Conservation (phyloP, 1,284 basidiomycete species). For the Microbotryum lychnidis-dioicae region DNA sequence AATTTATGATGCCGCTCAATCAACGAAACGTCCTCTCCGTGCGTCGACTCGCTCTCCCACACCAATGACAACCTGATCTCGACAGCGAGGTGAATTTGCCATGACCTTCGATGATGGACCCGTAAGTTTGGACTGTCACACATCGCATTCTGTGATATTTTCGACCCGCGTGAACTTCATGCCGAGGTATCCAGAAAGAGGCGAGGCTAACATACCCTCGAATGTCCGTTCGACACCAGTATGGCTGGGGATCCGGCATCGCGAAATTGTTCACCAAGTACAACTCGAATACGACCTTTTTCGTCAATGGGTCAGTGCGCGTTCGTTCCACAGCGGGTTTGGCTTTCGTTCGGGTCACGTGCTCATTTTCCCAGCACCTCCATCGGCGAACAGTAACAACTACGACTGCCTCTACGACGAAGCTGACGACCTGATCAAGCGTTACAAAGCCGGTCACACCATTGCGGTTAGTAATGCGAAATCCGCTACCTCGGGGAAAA, state of each 20-base stretch:
- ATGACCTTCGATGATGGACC: too few relatives aligned
- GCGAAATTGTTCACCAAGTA: constrained; percentile 20
- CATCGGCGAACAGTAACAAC: constrained; percentile 34
- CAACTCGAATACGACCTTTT: constrained; percentile 30
- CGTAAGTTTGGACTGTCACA: too few relatives aligned
- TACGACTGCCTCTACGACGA: constrained; percentile 35
- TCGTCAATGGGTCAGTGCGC: constrained; percentile 5
- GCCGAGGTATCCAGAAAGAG: too few relatives aligned
- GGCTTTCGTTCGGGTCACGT: neutral
- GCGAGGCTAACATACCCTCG: too few relatives aligned
- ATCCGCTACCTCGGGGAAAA: constrained; percentile 5
- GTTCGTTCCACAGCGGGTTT: neutral
- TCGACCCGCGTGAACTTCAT: too few relatives aligned
- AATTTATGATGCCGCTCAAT: too few relatives aligned
- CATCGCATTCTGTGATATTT: too few relatives aligned
- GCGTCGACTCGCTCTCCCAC: too few relatives aligned
- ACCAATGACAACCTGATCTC: too few relatives aligned
- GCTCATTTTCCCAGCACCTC: neutral
- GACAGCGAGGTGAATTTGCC: too few relatives aligned
- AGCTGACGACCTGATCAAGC: constrained; percentile 24
- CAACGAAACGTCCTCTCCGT: too few relatives aligned
- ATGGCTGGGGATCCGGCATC: constrained; percentile 28
- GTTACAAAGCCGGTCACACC: constrained; percentile 35
- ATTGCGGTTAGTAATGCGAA: constrained; percentile 35
- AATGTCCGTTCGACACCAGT: constrained; percentile 8